Base-by-base conservation (phyloP, 2,329 filamentous ascomycete species). In the Neonectria ditissima region DNA sequence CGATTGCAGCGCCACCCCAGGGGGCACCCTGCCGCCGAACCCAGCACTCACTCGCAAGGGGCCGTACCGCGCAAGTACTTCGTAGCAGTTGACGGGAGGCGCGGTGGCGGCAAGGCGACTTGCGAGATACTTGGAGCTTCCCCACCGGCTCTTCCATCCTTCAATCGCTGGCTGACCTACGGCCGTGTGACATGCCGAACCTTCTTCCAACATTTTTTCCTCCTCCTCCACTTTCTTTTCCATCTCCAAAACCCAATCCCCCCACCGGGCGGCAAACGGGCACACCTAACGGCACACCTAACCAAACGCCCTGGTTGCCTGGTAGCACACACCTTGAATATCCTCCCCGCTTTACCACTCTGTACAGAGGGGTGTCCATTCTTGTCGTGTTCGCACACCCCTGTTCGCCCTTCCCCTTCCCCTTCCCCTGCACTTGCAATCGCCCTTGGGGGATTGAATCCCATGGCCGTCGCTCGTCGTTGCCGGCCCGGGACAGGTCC, bases 131-230 rank as follows among this genome's bases (percentile, higher is more conserved):
- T 9, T 16, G 34, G 34, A 44, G 43, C 37, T 55, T 47, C 53
- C 53, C 53, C 41, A 45, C 52, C 55, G 52, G 45, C 30, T 50
- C 52, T 44, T 52, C 44, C 18, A 37, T 52, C 18, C 47, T 28
- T 28, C 47, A 50, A n/a, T n/a, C n/a, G n/a, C n/a, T n/a, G n/a
- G n/a, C 50, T 32, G 28, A 30, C 28, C 47, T 28, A 37, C 51
- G 51, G 50, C 58, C 58, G 44, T 52, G 59, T 62, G 59, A 62
- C 52, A 62, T 52, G 59, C 52, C 45, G 52, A 62, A 52, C 52
- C 52, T 61, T 59, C 53, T 50, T 30, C 45, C 30, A 22, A 34
- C 45, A 58, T 30, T 48, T 50, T 32, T 32, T n/a, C 26, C 26
- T 28, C 26, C 26, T 28, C 26, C 28, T 30, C 28, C 28, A 30